Evolutionary conservation across 306 rosid genomes (phyloP), one percentile per base, ranked within the genome.

Genomic region (Parietaria judaica): DNA sequence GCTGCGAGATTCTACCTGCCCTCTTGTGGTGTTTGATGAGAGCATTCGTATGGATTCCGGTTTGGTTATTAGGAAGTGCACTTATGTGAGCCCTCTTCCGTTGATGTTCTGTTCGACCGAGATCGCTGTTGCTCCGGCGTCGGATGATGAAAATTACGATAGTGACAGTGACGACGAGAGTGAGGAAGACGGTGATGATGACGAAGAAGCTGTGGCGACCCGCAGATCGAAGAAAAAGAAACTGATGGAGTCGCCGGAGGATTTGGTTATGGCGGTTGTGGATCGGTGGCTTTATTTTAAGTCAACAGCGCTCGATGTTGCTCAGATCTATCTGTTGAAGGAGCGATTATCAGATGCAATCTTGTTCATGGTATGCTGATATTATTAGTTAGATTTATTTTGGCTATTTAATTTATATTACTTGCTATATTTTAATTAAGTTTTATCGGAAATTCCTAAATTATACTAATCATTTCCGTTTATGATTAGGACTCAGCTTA

Each of bases 321-420:
- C 99, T 71, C 95, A 88, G 77, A 60, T 92, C 38, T 88, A 92
- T 73, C 84, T 95, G 81, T 72, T 88, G 86, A 88, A 94, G 72
- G 96, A 92, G 81, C 80, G 96, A 57, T 70, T 92, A 65, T 74
- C 95, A 14, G 78, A 84, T 4, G 94, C 95, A 51, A 60, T 86
- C 63, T 67, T 92, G 75, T 76, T 72, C 79, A 84, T 76, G 69
- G 99, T 92, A 84, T 65, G 53, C 13, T n/a, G 50, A 46, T 7
- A 46, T 7, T 7, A 46, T 46, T 46, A 8, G 50, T 7, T 13
- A 7, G 13, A 7, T 13, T 13, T 46, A 46, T 46, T 46, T 46
- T 46, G 8, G 50, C 13, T 8, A 7, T 46, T 7, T 7, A 13
- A 46, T 13, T 46, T 13, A 7, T 46, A 7, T 8, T 46, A 8